A percentile compares a stretch with the other conserved stretches of the same genome.
These are phyloP conservation scores for Kodamaea lidongshanica DNA, from an alignment of 805 yeast species.

Conservation along the genomic window DNA sequence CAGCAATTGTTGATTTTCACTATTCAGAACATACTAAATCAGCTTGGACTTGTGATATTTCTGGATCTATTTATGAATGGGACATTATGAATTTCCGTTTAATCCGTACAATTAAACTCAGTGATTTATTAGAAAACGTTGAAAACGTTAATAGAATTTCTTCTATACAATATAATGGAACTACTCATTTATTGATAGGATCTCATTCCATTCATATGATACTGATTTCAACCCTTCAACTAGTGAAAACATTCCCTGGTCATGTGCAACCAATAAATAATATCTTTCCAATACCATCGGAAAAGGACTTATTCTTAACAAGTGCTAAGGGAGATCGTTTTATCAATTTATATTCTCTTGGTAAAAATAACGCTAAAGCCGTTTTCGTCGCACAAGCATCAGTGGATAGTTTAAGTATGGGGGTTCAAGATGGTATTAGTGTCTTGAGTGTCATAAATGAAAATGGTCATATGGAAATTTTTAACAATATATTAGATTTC, in stretches of 20 bases:
- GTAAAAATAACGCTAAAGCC: conserved; percentile 37
- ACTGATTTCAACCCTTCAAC: conserved; percentile 31
- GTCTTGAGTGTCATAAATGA: conserved; percentile 60
- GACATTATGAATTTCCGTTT: conserved; percentile 42
- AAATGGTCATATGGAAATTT: conserved; percentile 68
- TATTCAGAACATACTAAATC: conserved; percentile 36
- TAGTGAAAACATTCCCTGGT: conserved; percentile 60
- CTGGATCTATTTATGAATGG: conserved; percentile 59
- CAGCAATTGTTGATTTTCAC: conserved; percentile 47
- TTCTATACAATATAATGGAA: conserved; percentile 22
- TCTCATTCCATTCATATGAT: conserved; percentile 60
- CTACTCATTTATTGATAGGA: conserved; percentile 50
- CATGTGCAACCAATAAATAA: conserved; percentile 64
- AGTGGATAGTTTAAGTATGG: conserved; percentile 41
- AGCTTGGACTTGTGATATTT: conserved; percentile 55
- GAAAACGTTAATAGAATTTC: conserved; percentile 28
- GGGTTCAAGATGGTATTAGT: conserved; percentile 23
- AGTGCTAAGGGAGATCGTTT: conserved; percentile 78
- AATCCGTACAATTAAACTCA: conserved; percentile 37
- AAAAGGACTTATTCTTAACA: conserved; percentile 50
- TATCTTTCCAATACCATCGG: conserved; percentile 31
- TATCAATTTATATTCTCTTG: conserved; percentile 59
- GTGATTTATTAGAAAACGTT: conserved; percentile 30
- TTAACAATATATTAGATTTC: conserved; percentile 48
- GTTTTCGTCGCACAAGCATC: conserved; percentile 70